Percentiles rank a stretch among this genome's conserved stretches.
phyloP scores from a whole-genome alignment of 495 filamentous ascomycete species.

The Rostrohypoxylon terebratum region DNA sequence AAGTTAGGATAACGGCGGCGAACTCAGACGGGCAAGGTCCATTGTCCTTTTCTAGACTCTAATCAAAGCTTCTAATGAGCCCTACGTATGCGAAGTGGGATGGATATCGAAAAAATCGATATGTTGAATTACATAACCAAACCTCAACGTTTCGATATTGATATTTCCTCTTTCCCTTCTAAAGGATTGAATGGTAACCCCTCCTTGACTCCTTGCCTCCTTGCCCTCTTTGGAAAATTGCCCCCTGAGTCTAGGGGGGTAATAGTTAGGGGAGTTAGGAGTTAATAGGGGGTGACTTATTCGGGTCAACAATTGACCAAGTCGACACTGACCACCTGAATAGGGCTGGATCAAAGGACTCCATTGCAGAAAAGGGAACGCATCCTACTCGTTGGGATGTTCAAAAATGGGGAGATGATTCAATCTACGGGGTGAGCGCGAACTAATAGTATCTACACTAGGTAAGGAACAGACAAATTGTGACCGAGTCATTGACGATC shows the following conservation, averaged over 20 bases:
- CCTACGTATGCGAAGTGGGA: constrained; percentile 10
- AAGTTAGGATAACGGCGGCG: constrained; percentile 11
- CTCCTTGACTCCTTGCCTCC: constrained; percentile 14
- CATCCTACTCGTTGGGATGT: constrained; percentile 13
- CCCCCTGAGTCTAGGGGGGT: constrained; percentile 40
- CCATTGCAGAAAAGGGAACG: constrained; percentile 25
- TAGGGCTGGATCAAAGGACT: constrained; percentile 39
- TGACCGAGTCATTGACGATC: constrained; percentile 11
- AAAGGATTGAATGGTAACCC: constrained; percentile 19
- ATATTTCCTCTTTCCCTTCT: constrained; percentile 15
- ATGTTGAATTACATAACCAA: constrained; percentile 9
- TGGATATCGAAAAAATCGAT: neutral
- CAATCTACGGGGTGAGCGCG: constrained; percentile 16
- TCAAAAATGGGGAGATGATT: constrained; percentile 13
- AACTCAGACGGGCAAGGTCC: neutral
- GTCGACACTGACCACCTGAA: constrained; percentile 20
- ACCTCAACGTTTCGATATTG: constrained; percentile 12
- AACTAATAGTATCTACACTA: neutral
- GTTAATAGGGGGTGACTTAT: constrained; percentile 2
- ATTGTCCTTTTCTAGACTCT: constrained; percentile 15
- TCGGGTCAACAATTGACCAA: constrained; percentile 25
- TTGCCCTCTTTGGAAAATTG: constrained; percentile 11
- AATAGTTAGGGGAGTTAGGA: neutral
- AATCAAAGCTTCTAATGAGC: constrained; percentile 19
- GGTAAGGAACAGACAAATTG: neutral